A percentile compares a stretch with the other conserved stretches of the same genome.
phyloP scores from a whole-genome alignment of 2,329 filamentous ascomycete genomes.

The Penicillium sp. region DNA sequence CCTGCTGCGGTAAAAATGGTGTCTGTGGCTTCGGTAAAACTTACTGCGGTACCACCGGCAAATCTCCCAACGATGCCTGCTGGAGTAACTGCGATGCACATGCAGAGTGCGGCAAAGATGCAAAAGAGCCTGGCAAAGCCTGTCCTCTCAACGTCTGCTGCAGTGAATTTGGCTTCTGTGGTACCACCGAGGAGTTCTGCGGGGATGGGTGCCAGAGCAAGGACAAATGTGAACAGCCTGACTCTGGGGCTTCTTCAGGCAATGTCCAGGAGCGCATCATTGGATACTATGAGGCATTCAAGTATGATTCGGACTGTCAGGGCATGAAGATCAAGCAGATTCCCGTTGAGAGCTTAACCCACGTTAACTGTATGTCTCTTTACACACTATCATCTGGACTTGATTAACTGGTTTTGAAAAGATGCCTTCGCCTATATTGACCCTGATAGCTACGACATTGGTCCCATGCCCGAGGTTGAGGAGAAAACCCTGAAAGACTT shows the following conservation, averaged over 20 bases:
- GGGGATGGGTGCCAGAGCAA: not conserved
- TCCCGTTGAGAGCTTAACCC: not conserved
- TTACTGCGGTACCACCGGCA: conserved; percentile 20
- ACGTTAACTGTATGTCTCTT: conserved; percentile 1
- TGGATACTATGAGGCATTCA: conserved; percentile 8
- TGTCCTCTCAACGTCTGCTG: conserved; percentile 38
- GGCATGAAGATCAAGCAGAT: not conserved
- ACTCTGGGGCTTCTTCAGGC: not conserved
- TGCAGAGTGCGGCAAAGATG: conserved; percentile 39
- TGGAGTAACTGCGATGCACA: conserved; percentile 39
- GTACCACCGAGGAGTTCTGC: conserved; percentile 13
- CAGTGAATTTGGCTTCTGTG: conserved; percentile 25
- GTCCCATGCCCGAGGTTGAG: not conserved
- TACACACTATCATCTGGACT: not conserved
- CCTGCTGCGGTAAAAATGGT: conserved; percentile 6
- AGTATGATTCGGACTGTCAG: not conserved
- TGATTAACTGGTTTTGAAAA: not conserved
- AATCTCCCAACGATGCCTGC: conserved; percentile 12
- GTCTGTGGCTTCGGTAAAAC: conserved; percentile 19
- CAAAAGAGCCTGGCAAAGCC: conserved; percentile 8
- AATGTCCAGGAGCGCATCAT: not conserved
- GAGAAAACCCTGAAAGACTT: not conserved
- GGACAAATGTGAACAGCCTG: not conserved
- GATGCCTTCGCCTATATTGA: conserved; percentile 14
- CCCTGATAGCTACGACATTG: conserved; percentile 3